These are phyloP conservation scores for Crithidia mellificae DNA, from an alignment of 208 protist genomes.

Conservation along the genomic window DNA sequence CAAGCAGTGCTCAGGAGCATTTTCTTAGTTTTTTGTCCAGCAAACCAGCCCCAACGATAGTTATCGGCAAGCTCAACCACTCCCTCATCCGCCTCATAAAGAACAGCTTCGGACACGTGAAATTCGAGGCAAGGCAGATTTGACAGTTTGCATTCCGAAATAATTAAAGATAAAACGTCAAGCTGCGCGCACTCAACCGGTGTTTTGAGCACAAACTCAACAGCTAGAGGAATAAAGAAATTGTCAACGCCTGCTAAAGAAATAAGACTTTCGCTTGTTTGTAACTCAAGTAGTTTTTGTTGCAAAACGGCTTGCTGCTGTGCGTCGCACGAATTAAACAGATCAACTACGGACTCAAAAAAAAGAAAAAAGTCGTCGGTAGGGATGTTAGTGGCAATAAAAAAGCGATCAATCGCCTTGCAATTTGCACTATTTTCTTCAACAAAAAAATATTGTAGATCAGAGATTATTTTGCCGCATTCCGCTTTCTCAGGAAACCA, in stretches of 20 bases:
- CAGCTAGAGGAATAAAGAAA: not conserved
- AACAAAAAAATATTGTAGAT: not conserved
- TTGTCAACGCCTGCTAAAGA: constrained; percentile 4
- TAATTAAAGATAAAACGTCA: constrained; percentile 1
- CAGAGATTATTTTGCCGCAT: constrained; percentile 3
- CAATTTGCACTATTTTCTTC: not conserved
- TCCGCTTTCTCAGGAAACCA: constrained; percentile 11
- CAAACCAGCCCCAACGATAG: constrained; percentile 13
- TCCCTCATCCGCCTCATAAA: not conserved
- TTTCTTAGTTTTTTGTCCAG: not conserved
- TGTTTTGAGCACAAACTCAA: not conserved
- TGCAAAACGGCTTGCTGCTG: not conserved
- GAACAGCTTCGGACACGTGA: not conserved
- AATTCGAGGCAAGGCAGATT: constrained; percentile 7
- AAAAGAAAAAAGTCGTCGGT: not conserved
- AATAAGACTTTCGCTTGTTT: not conserved
- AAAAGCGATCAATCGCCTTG: not conserved
- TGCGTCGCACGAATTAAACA: not conserved
- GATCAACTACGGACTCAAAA: constrained; percentile 2
- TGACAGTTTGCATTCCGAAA: not conserved
- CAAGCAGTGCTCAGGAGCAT: not conserved
- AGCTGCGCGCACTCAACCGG: not conserved
- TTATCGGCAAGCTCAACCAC: not conserved
- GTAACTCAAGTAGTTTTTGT: not conserved
- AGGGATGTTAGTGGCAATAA: not conserved